Base-by-base conservation (phyloP, 257 asterid genomes). In the Phtheirospermum japonicum region DNA sequence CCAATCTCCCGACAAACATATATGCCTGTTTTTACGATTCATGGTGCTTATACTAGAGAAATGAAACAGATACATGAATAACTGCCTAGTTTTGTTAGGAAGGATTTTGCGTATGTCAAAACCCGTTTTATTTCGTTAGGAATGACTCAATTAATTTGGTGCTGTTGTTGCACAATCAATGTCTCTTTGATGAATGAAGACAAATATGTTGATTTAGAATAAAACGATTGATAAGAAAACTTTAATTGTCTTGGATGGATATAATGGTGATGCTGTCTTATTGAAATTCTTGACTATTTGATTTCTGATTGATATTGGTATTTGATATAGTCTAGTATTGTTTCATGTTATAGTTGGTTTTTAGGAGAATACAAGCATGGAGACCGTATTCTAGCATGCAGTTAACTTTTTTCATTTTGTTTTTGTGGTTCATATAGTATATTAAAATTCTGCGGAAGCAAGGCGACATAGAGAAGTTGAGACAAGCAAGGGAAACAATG, bases 401-500 rank as follows among this genome's bases (percentile, higher is more conserved):
- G 0, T 52, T 16, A 7, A 2, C 0, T 39, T 42, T 52, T 39
- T n/a, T 53, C 48, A 23, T 57, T 31, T 65, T 4, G 52, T 26
- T 67, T 50, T 66, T 73, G 46, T 50, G 51, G 32, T 62, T 74
- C 20, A 60, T 60, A 17, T 61, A 89, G 99, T 93, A 85, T 63
- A 78, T 93, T 56, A 89, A 78, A 57, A 68, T 74, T 68, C 73
- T 89, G 71, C 82, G 99, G 85, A 89, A 87, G 88, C 88, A 77
- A 68, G 97, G 97, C 61, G 90, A 87, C 71, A 59, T 89, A 57
- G 87, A 83, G 69, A 93, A 89, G 78, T 83, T 89, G 80, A 78
- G 87, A 73, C 79, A 77, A 71, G 97, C 96, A 49, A 83, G 99
- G 81, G 96, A 93, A 79, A 80, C 86, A 23, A 87, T 93, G 99